Conservation (phyloP, 306 rosid genomes). For the Sindora glabra region DNA sequence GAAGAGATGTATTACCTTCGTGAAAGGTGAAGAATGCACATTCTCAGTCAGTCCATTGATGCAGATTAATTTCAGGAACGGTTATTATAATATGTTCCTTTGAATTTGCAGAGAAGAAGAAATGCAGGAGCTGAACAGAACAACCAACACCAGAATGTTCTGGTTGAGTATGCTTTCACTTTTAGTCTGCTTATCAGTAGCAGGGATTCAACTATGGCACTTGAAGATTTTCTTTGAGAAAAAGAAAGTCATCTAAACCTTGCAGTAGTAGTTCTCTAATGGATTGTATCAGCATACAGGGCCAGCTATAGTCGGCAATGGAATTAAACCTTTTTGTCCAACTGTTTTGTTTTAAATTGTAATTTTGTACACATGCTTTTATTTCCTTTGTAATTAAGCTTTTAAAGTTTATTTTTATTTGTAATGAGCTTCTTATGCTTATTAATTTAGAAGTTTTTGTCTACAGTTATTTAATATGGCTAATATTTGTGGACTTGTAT, state of each 20-base stretch:
- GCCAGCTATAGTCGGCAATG: constrained; percentile 9
- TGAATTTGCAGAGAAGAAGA: constrained; percentile 67
- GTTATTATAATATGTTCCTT: background rate
- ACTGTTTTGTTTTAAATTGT: no score
- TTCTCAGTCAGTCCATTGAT: background rate
- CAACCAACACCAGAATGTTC: constrained; percentile 66
- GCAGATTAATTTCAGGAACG: background rate
- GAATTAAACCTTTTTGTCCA: background rate
- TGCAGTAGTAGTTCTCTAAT: no score
- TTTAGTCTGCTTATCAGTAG: constrained; percentile 62
- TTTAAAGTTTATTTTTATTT: no score
- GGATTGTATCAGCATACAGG: no score
- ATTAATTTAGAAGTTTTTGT: no score
- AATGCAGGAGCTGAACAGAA: constrained; percentile 81
- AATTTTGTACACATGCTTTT: no score
- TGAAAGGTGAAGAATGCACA: constrained; percentile 43
- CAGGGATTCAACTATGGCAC: constrained; percentile 83
- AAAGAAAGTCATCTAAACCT: constrained; percentile 81
- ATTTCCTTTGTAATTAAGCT: no score
- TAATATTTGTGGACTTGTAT: no score
- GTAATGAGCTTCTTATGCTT: no score
- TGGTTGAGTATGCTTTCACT: constrained; percentile 79
- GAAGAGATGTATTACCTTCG: constrained; percentile 85
- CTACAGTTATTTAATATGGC: no score
- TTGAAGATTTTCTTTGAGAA: constrained; percentile 89